These are phyloP conservation scores for Fraxinus angustifolia DNA, from an alignment of 305 asterid species.

Conservation along the genomic window DNA sequence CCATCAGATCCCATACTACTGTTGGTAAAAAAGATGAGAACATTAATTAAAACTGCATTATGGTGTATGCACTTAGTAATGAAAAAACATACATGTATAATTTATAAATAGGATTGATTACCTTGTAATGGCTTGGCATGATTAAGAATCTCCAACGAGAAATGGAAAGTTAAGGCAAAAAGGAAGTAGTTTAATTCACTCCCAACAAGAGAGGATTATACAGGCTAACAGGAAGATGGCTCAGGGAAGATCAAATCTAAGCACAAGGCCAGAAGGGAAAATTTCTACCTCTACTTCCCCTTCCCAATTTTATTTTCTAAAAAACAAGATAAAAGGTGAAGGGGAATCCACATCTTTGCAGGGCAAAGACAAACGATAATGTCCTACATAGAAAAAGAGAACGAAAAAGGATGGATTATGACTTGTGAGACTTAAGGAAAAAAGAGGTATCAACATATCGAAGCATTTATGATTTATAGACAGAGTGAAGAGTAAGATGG, in stretches of 20 bases:
- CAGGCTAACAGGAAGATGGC: background rate
- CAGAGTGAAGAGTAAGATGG: background rate
- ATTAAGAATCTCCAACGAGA: constrained; percentile 41
- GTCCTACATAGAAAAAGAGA: constrained; percentile 19
- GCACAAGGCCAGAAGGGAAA: background rate
- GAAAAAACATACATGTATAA: too few species aligned
- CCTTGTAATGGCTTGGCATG: constrained; percentile 46
- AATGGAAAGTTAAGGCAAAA: constrained; percentile 6
- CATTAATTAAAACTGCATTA: background rate
- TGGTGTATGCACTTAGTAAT: background rate
- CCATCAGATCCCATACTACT: constrained; percentile 21
- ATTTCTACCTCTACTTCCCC: constrained; percentile 35
- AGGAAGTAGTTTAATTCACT: background rate
- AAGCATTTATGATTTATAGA: constrained; percentile 5
- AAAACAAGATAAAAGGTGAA: constrained; percentile 51
- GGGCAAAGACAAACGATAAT: constrained; percentile 27
- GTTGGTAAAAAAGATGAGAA: constrained; percentile 12
- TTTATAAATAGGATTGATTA: constrained; percentile 25
- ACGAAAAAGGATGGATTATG: background rate
- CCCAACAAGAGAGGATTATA: background rate
- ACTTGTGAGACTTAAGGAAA: background rate
- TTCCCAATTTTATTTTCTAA: constrained; percentile 47
- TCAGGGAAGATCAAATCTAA: background rate
- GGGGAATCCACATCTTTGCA: constrained; percentile 29
- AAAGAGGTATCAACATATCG: constrained; percentile 17